Conservation (phyloP, 768 basidiomycete species). For the Agaricus subrufescens region DNA sequence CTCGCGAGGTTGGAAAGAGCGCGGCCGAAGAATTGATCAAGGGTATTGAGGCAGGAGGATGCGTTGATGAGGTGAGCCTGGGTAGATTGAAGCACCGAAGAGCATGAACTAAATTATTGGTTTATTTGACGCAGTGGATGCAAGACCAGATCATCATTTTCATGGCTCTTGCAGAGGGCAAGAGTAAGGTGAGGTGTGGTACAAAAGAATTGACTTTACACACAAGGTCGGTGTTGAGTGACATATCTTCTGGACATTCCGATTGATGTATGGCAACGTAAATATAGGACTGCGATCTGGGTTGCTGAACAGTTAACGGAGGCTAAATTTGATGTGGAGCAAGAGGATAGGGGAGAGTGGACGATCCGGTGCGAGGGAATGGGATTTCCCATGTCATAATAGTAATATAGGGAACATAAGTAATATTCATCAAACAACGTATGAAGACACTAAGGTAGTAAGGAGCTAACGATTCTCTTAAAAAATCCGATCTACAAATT, state of each 20-base stretch:
- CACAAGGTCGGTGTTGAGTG: conserved; percentile 46
- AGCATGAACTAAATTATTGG: background rate
- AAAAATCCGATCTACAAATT: conserved; percentile 13
- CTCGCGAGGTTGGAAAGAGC: conserved; percentile 46
- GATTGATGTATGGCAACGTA: background rate
- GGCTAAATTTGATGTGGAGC: conserved; percentile 55
- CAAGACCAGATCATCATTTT: conserved; percentile 80
- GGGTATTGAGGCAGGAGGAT: conserved; percentile 61
- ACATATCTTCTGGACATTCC: background rate
- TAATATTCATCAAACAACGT: conserved; percentile 1
- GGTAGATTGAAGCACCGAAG: background rate
- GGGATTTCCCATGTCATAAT: conserved; percentile 37
- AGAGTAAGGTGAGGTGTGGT: conserved; percentile 49
- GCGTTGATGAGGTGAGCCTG: conserved; percentile 61
- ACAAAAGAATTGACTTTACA: conserved; percentile 60
- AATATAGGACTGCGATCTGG: conserved; percentile 62
- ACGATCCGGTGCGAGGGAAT: conserved; percentile 62
- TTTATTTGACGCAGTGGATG: conserved; percentile 26
- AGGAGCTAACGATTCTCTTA: background rate
- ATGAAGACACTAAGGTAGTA: background rate
- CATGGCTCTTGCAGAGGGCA: conserved; percentile 67
- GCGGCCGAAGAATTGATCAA: conserved; percentile 57
- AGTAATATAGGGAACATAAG: background rate
- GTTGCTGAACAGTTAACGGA: conserved; percentile 64
- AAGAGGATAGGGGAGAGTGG: conserved; percentile 33